A percentile compares a stretch with the other conserved stretches of the same genome.
Evolutionary conservation across 2,329 filamentous ascomycete genomes (phyloP).

Genomic region (Corynespora cassiicola): DNA sequence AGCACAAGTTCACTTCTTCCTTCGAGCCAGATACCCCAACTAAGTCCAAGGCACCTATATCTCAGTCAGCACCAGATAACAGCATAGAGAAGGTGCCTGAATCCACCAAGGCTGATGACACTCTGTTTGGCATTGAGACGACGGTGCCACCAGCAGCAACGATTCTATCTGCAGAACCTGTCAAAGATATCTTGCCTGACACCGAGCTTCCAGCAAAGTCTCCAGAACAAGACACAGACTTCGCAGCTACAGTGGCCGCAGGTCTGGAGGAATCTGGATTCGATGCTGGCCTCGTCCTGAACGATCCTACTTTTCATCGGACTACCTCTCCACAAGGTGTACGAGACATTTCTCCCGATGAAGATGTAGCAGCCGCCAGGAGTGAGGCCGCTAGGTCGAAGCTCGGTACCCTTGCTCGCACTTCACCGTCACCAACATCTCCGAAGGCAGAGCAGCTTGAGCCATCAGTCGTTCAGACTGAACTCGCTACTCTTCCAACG

Average conservation of each 20-base stretch:
- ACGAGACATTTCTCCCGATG: constrained; percentile 38
- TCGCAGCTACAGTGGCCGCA: constrained; percentile 55
- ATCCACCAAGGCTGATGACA: too few relatives aligned
- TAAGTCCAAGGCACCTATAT: too few relatives aligned
- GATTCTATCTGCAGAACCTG: not conserved
- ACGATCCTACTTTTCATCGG: constrained; percentile 47
- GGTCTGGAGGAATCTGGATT: constrained; percentile 56
- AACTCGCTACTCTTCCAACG: constrained; percentile 40
- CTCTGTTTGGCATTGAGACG: too few relatives aligned
- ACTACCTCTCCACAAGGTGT: constrained; percentile 31
- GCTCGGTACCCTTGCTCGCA: constrained; percentile 35
- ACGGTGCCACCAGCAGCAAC: too few relatives aligned
- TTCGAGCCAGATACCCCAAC: constrained; percentile 35
- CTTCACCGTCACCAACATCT: constrained; percentile 34
- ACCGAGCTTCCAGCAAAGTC: constrained; percentile 22
- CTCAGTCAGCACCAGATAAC: too few relatives aligned
- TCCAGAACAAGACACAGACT: constrained; percentile 50
- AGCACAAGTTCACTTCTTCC: constrained; percentile 41
- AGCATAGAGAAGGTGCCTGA: too few relatives aligned
- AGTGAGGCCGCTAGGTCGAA: constrained; percentile 36
- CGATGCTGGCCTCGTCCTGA: constrained; percentile 51
- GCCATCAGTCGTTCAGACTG: constrained; percentile 37
- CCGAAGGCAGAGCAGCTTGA: constrained; percentile 27
- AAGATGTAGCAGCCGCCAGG: constrained; percentile 38
- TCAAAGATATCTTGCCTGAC: not conserved